Base-by-base conservation (phyloP, 148 eudicot species). In the Vaccinium myrtillus region DNA sequence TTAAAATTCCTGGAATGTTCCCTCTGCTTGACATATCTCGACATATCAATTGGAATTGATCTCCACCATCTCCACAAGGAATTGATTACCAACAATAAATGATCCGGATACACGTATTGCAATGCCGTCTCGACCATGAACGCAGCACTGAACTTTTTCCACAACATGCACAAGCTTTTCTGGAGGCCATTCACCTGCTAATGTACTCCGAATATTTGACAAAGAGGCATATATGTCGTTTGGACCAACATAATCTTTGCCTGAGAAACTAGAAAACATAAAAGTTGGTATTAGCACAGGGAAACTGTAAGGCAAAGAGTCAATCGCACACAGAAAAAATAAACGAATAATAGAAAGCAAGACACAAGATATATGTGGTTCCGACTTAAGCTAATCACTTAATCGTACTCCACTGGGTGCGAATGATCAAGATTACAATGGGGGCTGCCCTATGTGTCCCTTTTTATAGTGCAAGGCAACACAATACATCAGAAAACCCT, bases 81-180 rank as follows among this genome's bases (percentile, higher is more conserved):
- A 94, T 76, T 93, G 99, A 71, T 93, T 94, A 27, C 98, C 99
- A 32, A 93, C 87, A 50, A 94, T 92, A 75, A 94, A 93, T 8
- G 99, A 94, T 21, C 99, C 99, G 1, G 93, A 92, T 27, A 90
- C 97, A 81, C 98, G 97, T 21, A 96, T 91, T 82, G 97, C 97
- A 67, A 96, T 86, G 25, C 98, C 97, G 30, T 92, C 92, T 86
- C 85, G 78, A 83, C 94, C 95, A 83, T 96, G 91, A 84, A 94
- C 91, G 61, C 96, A 97, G 75, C 99, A 96, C 75, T 93, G 97
- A 75, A 96, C 88, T 82, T 94, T 96, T 90, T 96, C 98, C 49
- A 94, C 99, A 53, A 96, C 93, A 56, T 96, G 99, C 54, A 96
- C 94, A 21, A 96, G 94, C 91, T 92, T 93, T 86, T 94, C 95